Evolutionary conservation across 768 basidiomycete species (phyloP).

Genomic region (Boletus sensibilis): DNA sequence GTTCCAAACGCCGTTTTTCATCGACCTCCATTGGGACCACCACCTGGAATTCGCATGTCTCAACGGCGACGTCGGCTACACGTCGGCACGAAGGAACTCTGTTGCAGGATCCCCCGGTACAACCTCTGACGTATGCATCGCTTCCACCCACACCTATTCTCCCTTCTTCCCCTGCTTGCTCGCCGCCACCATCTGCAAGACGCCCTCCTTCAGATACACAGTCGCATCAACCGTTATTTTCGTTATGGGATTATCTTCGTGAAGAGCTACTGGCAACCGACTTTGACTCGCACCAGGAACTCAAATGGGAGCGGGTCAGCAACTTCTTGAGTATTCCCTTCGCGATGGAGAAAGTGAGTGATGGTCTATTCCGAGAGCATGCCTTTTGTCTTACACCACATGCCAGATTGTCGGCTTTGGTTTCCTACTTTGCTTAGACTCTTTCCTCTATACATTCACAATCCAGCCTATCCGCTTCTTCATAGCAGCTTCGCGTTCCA

Average conservation of each 20-base stretch:
- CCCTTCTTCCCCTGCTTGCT: conserved; percentile 39
- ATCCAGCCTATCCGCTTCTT: conserved; percentile 89
- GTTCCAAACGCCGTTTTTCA: conserved; percentile 34
- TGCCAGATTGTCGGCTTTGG: conserved; percentile 87
- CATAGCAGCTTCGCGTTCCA: conserved; percentile 59
- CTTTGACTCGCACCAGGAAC: conserved; percentile 89
- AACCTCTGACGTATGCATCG: conserved; percentile 63
- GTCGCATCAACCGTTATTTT: conserved; percentile 54
- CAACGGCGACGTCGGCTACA: conserved; percentile 9
- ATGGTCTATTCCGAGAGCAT: background rate
- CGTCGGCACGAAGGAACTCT: conserved; percentile 13
- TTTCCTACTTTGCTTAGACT: conserved; percentile 90
- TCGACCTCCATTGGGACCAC: conserved; percentile 25
- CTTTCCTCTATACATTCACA: conserved; percentile 97
- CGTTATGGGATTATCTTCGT: conserved; percentile 88
- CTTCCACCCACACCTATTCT: conserved; percentile 72
- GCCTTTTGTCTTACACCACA: conserved; percentile 3
- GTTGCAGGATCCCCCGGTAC: conserved; percentile 10
- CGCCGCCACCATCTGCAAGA: conserved; percentile 24
- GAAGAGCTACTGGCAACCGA: conserved; percentile 91
- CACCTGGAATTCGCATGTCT: conserved; percentile 23
- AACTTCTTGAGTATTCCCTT: conserved; percentile 93
- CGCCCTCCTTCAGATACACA: conserved; percentile 15
- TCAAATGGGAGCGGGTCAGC: conserved; percentile 94
- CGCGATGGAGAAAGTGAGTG: conserved; percentile 87